Conservation (phyloP, 306 rosid species). For the Psophocarpus tetragonolobus region DNA sequence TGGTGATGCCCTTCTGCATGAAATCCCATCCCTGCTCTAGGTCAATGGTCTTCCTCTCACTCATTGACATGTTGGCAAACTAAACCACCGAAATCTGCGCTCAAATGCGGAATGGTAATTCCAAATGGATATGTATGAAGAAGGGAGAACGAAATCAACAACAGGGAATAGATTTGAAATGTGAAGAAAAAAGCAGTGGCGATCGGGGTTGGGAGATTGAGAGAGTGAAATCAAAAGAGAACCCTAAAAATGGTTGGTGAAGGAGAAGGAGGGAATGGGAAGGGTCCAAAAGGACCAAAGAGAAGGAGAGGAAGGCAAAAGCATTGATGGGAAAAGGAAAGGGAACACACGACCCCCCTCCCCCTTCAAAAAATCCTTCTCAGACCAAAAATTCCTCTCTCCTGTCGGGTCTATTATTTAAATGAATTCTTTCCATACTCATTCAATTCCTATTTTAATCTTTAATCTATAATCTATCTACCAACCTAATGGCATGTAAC, state of each 20-base stretch:
- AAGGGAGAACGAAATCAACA: background rate
- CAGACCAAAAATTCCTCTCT: background rate
- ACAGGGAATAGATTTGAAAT: background rate
- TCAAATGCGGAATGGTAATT: background rate
- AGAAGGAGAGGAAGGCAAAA: background rate
- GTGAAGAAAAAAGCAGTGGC: background rate
- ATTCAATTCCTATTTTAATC: too few relatives aligned
- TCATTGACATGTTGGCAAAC: conserved; percentile 39
- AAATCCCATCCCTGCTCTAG: conserved; percentile 69
- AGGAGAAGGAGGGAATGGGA: background rate
- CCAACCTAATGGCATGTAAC: too few relatives aligned
- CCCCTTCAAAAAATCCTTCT: background rate
- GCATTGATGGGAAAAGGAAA: conserved; percentile 6
- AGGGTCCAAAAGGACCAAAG: background rate
- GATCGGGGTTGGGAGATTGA: background rate
- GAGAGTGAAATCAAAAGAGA: background rate
- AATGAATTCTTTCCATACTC: too few relatives aligned
- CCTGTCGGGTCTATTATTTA: background rate
- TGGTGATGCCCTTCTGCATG: conserved; percentile 58
- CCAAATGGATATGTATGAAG: background rate
- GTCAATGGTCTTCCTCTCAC: conserved; percentile 54
- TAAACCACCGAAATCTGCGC: conserved; percentile 20
- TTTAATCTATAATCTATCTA: too few relatives aligned
- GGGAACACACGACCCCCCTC: conserved; percentile 1
- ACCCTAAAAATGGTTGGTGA: conserved; percentile 28